These are phyloP conservation scores for Amborella trichopoda DNA, from an alignment of 164 flowering plant species.

Conservation along the genomic window DNA sequence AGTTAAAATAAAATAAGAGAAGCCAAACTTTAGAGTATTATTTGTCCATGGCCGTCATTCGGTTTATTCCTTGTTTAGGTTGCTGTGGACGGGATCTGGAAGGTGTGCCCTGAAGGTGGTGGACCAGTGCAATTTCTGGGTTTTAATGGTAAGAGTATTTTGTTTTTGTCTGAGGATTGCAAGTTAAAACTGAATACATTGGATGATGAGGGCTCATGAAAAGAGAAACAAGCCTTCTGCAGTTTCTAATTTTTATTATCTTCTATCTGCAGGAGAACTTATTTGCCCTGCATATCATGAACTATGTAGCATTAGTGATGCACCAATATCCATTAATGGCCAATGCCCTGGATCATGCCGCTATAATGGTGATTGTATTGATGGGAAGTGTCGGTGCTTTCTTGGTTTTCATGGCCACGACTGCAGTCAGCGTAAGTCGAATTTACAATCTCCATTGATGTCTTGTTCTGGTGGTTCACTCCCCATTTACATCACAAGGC, in stretches of 20 bases:
- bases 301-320: slow-evolving; percentile 39
- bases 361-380: slow-evolving; percentile 83
- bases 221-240: no score
- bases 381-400: slow-evolving; percentile 81
- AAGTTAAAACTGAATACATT: no score
- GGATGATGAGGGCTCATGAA: no score
- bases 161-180: no score
- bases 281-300: slow-evolving; percentile 89
- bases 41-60: no score
- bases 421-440: slow-evolving; percentile 72
- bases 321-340: slow-evolving; percentile 25
- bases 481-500: no score
- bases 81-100: slow-evolving; percentile 97
- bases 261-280: slow-evolving; percentile 47
- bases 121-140: slow-evolving; percentile 79
- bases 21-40: no score
- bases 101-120: slow-evolving; percentile 77
- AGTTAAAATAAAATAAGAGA: no score
- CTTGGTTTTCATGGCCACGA: slow-evolving; percentile 85
- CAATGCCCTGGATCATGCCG: slow-evolving; percentile 73
- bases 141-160: slow-evolving; percentile 54
- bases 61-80: slow-evolving; percentile 31
- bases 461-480: no score
- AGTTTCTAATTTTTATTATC: no score
- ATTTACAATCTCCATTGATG: no score